phyloP scores from a whole-genome alignment of 345 rosid genomes.

The Lepidium aucheri region DNA sequence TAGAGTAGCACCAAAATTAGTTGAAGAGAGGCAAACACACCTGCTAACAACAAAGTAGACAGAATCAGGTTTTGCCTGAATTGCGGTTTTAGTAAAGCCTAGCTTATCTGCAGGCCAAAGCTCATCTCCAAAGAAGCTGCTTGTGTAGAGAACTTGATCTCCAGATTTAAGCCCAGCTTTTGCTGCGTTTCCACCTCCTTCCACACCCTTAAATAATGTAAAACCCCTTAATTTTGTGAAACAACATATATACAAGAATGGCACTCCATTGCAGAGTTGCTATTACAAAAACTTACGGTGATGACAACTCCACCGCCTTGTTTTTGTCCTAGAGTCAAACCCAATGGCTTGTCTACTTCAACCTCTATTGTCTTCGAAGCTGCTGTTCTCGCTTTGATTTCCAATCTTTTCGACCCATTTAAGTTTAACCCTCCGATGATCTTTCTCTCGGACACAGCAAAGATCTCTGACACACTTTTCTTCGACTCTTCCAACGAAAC shows the following conservation, averaged over 20 bases:
- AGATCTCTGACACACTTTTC: constrained; percentile 35
- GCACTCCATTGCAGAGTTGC: background rate
- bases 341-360: constrained; percentile 95
- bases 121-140: constrained; percentile 98
- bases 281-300: constrained; percentile 46
- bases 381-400: constrained; percentile 59
- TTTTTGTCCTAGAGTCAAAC: constrained; percentile 87
- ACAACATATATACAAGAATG: too few relatives aligned
- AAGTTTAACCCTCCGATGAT: background rate
- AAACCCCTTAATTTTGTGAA: background rate
- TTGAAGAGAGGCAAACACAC: constrained; percentile 21
- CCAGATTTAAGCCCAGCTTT: constrained; percentile 86
- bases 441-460: constrained; percentile 29
- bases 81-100: constrained; percentile 94
- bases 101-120: constrained; percentile 99
- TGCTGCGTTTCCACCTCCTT: constrained; percentile 93
- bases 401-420: constrained; percentile 25
- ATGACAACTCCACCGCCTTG: constrained; percentile 85
- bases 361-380: constrained; percentile 77
- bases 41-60: constrained; percentile 95
- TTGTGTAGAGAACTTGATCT: constrained; percentile 90
- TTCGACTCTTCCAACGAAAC: constrained; percentile 57
- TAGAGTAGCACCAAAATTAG: background rate
- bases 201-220: constrained; percentile 51
- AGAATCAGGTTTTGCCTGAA: constrained; percentile 96